A percentile compares a stretch with the other conserved stretches of the same genome.
phyloP scores from a whole-genome alignment of 257 asterid genomes.

The Solanum etuberosum region DNA sequence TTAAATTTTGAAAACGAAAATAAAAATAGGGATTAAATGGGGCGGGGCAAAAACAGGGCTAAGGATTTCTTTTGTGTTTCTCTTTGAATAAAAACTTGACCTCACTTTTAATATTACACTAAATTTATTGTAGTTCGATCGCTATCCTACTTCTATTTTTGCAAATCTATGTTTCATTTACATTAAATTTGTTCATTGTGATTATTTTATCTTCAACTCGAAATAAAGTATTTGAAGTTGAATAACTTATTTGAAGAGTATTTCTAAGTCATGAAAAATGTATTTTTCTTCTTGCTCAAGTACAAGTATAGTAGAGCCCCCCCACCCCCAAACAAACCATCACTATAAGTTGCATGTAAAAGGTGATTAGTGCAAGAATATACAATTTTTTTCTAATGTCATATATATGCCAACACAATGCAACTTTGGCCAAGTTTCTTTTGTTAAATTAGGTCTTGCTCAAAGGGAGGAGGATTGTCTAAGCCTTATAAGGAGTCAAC shows the following conservation, averaged over 20 bases:
- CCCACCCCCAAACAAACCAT: background rate
- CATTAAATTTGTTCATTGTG: background rate
- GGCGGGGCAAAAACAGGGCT: background rate
- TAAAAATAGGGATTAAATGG: background rate
- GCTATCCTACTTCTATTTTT: background rate
- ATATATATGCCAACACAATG: background rate
- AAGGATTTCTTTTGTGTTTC: background rate
- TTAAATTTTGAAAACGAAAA: background rate
- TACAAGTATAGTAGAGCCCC: background rate
- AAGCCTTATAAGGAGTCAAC: too few relatives aligned
- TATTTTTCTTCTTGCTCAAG: background rate
- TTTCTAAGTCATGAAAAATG: background rate
- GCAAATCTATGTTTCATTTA: background rate
- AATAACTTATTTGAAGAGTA: background rate
- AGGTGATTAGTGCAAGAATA: background rate
- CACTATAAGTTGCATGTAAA: background rate
- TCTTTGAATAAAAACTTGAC: background rate
- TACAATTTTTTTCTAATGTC: background rate
- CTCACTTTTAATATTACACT: background rate
- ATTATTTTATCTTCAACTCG: background rate
- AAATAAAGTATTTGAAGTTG: background rate
- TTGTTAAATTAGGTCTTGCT: too few relatives aligned
- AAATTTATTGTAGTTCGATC: background rate
- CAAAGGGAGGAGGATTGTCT: too few relatives aligned
- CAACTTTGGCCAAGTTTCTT: background rate